These are phyloP conservation scores for Verticillium isaacii DNA, from an alignment of 2,329 filamentous ascomycete genomes.

Conservation along the genomic window DNA sequence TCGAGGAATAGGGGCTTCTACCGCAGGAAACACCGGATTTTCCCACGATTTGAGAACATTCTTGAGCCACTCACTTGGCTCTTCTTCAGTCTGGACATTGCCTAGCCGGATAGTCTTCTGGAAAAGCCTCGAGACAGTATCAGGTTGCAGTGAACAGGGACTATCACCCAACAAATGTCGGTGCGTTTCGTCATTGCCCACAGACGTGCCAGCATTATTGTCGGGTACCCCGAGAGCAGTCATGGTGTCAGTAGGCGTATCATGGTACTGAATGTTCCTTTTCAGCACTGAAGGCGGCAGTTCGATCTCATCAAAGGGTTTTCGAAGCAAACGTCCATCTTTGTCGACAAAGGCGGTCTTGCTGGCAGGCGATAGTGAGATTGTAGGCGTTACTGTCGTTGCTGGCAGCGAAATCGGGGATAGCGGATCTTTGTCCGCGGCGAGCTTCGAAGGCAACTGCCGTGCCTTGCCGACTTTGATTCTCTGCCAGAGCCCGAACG, in stretches of 20 bases:
- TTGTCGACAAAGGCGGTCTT: slow-evolving; percentile 4
- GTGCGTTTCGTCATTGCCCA: not conserved
- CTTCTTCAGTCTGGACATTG: slow-evolving; percentile 10
- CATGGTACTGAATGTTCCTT: not conserved
- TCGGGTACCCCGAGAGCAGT: not conserved
- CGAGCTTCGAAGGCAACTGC: slow-evolving; percentile 3
- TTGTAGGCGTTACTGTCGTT: not conserved
- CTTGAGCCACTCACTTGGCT: slow-evolving; percentile 49
- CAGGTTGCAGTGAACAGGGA: not conserved
- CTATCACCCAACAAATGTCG: not conserved
- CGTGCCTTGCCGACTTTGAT: slow-evolving; percentile 22
- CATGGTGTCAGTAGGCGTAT: not conserved
- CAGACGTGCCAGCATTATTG: not conserved
- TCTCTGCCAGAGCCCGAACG: slow-evolving; percentile 33
- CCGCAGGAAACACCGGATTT: slow-evolving; percentile 67
- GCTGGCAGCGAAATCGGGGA: not conserved
- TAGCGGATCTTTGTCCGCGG: not conserved
- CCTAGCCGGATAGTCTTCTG: not conserved
- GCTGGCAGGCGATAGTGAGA: not conserved
- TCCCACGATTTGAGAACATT: slow-evolving; percentile 62
- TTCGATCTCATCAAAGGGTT: slow-evolving; percentile 8
- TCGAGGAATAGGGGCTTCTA: slow-evolving; percentile 39
- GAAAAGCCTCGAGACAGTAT: not conserved
- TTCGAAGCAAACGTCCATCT: slow-evolving; percentile 6
- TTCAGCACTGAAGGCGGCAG: not conserved